Percentiles rank a stretch among this genome's conserved stretches.
Evolutionary conservation across 139 green algal genomes (phyloP).

Genomic region (Desmodesmus armatus): DNA sequence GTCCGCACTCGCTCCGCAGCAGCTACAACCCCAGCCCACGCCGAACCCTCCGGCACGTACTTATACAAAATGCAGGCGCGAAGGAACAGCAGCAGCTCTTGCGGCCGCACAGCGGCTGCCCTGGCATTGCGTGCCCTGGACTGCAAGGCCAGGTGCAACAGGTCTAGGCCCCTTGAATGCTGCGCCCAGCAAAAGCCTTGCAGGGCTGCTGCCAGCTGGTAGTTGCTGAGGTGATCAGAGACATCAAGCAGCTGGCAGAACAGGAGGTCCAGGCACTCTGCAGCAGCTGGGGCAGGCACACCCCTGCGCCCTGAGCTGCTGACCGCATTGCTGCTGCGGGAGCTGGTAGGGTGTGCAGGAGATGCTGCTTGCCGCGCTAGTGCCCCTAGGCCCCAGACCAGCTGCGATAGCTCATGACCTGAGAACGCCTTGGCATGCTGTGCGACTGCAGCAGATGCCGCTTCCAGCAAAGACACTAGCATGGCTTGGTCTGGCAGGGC

Average conservation of each 20-base stretch:
- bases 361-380: neutral
- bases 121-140: neutral
- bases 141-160: constrained; percentile 18
- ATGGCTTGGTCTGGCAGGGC: too few species aligned
- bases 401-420: neutral
- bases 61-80: constrained; percentile 16
- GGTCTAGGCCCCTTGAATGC: neutral
- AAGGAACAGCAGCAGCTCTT: constrained; percentile 34
- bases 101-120: neutral
- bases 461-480: too few species aligned
- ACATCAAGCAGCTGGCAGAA: constrained; percentile 10
- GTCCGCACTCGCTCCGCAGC: too few species aligned
- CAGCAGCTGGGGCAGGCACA: neutral
- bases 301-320: too few species aligned
- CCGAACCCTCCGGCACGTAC: neutral
- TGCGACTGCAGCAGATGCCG: neutral
- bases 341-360: too few species aligned
- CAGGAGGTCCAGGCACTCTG: constrained; percentile 5
- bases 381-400: neutral
- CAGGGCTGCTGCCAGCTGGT: constrained; percentile 9
- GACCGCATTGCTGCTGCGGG: neutral
- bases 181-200: constrained; percentile 19
- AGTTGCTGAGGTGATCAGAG: constrained; percentile 17
- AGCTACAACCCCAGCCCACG: neutral
- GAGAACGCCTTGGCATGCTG: neutral